These are phyloP conservation scores for Endogone sp. DNA, from an alignment of 192 early-diverging fungal species.

Conservation along the genomic window DNA sequence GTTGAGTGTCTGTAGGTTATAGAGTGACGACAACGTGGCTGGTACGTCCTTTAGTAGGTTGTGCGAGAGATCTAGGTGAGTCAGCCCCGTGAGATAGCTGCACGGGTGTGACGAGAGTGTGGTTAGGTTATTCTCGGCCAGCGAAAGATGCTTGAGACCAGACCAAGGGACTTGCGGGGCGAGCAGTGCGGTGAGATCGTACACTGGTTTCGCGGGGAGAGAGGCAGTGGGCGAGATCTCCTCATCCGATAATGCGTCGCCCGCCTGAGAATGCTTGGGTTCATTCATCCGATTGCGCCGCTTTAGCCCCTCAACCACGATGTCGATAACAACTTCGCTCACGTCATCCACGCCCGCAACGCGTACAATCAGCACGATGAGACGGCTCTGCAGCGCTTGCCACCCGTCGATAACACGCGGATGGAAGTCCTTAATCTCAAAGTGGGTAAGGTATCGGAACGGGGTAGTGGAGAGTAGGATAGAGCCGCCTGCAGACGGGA, in stretches of 20 bases:
- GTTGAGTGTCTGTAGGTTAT: conserved; percentile 45
- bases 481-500: conserved; percentile 21
- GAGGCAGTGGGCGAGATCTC: conserved; percentile 2
- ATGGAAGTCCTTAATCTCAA: conserved; percentile 47
- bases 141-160: conserved; percentile 34
- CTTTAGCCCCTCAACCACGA: conserved; percentile 23
- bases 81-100: conserved; percentile 27
- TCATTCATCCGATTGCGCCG: not conserved
- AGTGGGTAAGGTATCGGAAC: conserved; percentile 39
- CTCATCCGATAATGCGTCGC: too few species aligned
- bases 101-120: conserved; percentile 38
- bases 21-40: conserved; percentile 33
- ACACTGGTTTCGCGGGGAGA: not conserved
- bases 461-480: conserved; percentile 26
- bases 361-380: conserved; percentile 39
- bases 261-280: too few species aligned
- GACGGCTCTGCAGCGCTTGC: conserved; percentile 33
- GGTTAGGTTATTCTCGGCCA: conserved; percentile 46
- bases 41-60: conserved; percentile 49
- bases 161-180: conserved; percentile 24
- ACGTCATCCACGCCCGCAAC: conserved; percentile 42
- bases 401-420: conserved; percentile 40
- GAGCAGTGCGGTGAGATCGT: conserved; percentile 14
- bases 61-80: conserved; percentile 45
- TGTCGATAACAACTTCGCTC: conserved; percentile 36